Evolutionary conservation across 352 stramenopile species (phyloP), one percentile per base, ranked within the genome.

Genomic region (Aphanomyces euteiches): DNA sequence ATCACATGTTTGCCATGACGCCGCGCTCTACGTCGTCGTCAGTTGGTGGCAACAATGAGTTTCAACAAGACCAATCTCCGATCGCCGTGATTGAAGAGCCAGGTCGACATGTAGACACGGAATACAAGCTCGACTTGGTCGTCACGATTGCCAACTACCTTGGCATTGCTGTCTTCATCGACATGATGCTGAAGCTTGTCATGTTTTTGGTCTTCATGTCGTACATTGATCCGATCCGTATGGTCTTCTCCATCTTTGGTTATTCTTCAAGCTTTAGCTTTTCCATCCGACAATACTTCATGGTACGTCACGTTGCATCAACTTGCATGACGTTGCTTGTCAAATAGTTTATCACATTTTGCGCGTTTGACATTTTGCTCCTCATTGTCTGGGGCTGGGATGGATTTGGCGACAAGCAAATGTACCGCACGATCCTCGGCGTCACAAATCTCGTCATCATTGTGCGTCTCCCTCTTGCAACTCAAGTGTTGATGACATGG

Each of bases 131-230:
- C n/a, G 64, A 70, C 7, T 39, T 7, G 4, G 12, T 70, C 64
- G 13, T 70, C 47, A 21, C 64, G 37, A 28, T 41, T 15, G 64
- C 64, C 7, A 54, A 70, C 21, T 50, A 56, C 19, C 47, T 70
- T 15, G 64, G 64, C 37, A 36, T 70, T 19, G 39, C 53, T 15
- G 53, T 70, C 36, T 70, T 70, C 28, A n/a, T 70, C 39, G 64
- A 70, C 47, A 70, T 70, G 64, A 70, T 50, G n/a, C n/a, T 70
- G 36, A 70, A 70, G 39, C 64, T 70, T 5, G 47, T 70, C 47
- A 70, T 70, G 64, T 70, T 70, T 38, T 50, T 70, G 47, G 64
- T 70, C 37, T 70, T 70, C 47, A 70, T 70, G 64, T 61, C 64
- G 5, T 70, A 70, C 64, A 56, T 61, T 38, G 64, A 70, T 34